phyloP scores from a whole-genome alignment of 1,284 basidiomycete genomes.

The Fomes fomentarius region DNA sequence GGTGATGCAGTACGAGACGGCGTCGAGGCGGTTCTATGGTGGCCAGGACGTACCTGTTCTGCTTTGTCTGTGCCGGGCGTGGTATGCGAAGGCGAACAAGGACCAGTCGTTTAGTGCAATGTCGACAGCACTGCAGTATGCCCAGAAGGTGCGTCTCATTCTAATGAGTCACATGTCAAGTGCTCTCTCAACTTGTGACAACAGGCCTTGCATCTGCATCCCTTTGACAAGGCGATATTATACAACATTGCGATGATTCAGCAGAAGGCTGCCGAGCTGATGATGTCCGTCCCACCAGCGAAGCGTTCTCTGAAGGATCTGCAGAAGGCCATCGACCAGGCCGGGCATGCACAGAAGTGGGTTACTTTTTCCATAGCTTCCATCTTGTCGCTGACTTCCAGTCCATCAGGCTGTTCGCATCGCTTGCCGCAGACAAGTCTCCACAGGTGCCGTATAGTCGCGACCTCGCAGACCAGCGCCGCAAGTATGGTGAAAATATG shows the following conservation, averaged over 20 bases:
- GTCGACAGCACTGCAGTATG: constrained; percentile 79
- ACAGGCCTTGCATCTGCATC: constrained; percentile 81
- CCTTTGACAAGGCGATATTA: constrained; percentile 83
- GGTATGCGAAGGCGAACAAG: constrained; percentile 90
- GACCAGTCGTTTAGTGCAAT: constrained; percentile 83
- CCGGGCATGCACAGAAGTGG: constrained; percentile 87
- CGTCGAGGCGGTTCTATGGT: constrained; percentile 73
- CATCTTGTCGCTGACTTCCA: background rate
- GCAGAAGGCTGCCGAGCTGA: constrained; percentile 90
- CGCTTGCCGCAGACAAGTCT: constrained; percentile 76
- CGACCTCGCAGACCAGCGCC: constrained; percentile 87
- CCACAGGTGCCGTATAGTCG: constrained; percentile 79
- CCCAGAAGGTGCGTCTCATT: constrained; percentile 60
- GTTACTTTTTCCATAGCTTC: constrained; percentile 26
- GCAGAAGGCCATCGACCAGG: constrained; percentile 76
- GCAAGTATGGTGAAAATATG: constrained; percentile 86
- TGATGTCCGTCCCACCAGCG: constrained; percentile 71
- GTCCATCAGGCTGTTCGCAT: constrained; percentile 71
- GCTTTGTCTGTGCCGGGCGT: constrained; percentile 85
- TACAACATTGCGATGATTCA: constrained; percentile 98
- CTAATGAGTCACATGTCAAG: background rate
- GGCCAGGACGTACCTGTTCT: constrained; percentile 75
- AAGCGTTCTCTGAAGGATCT: constrained; percentile 85
- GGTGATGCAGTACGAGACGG: constrained; percentile 80
- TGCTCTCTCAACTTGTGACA: background rate